Base-by-base conservation (phyloP, 2,329 filamentous ascomycete species). In the Phialocephala subalpina region DNA sequence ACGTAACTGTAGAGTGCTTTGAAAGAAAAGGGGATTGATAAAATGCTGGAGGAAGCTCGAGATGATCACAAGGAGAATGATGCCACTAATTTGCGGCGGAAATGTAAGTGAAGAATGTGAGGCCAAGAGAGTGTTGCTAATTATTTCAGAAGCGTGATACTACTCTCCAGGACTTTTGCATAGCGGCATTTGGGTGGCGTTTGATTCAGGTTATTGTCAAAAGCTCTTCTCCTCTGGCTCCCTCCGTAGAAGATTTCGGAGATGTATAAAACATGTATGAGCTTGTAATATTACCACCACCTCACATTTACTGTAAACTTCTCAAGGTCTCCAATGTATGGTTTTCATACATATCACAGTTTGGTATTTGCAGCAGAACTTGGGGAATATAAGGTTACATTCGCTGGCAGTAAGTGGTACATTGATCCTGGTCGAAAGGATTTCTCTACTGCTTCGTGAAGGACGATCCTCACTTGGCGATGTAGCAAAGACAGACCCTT, bases 1-100 rank as follows among this genome's bases (percentile, higher is more conserved):
- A 70, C 4, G 2, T 56, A 20, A 9, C 36, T 33, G 58, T 47
- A 97, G 94, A 90, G 88, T 81, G 94, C 91, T 2, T 83, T 99
- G 58, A 97, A 96, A 79, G 89, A 93, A 64, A 88, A 92, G 74
- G 96, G 96, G 64, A 97, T 99, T 76, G 94, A 98, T 79, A 92
- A 91, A 74, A 92, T 98, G 84, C 83, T 99, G 12, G 92, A 94
- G 8, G 96, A 98, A 74, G 95, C 95, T 20, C 86, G 94, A 67
- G 93, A 96, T 72, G 92, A 94, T 75, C 94, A 93, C 74, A 92
- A 89, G 74, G 96, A 98, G 72, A 96, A 93, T 69, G 95, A 98
- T 77, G 82, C 88, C 12, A 83, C 91, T 70, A 87, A 92, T 73
- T 83, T 92, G 82, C 81, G 81, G 69, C 80, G 82, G 56, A 82